Evolutionary conservation across 78 protist species (phyloP).

Genomic region (Dictyostelium purpureum): DNA sequence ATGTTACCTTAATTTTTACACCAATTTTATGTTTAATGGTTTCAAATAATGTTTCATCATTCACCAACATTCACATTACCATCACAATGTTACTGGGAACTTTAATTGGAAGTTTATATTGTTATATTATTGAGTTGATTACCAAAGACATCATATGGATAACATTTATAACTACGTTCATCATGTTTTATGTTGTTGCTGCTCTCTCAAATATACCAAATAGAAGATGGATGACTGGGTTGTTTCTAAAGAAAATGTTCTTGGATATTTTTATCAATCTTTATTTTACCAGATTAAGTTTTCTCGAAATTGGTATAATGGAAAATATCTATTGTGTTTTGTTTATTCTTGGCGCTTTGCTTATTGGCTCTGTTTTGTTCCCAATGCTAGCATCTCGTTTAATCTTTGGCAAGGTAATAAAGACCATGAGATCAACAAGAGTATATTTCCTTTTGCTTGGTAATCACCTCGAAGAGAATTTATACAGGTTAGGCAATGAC

Average conservation of each 20-base stretch:
- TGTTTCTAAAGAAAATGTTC: slow-evolving; percentile 8
- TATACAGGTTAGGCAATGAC: background rate
- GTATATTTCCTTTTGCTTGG: slow-evolving; percentile 17
- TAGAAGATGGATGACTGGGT: slow-evolving; percentile 34
- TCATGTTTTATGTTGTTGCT: background rate
- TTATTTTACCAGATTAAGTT: slow-evolving; percentile 5
- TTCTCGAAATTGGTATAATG: background rate
- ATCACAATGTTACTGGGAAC: slow-evolving; percentile 18
- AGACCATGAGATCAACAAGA: slow-evolving; percentile 12
- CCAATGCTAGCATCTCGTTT: slow-evolving; percentile 33
- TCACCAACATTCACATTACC: background rate
- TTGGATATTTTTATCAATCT: slow-evolving; percentile 1
- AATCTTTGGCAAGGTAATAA: background rate
- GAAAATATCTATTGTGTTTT: background rate
- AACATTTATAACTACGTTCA: slow-evolving; percentile 5
- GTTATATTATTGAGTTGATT: background rate
- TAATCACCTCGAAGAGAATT: background rate
- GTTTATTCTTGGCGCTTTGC: background rate
- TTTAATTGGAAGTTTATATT: background rate
- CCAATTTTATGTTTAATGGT: slow-evolving; percentile 27
- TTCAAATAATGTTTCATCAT: slow-evolving; percentile 14
- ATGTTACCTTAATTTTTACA: slow-evolving; percentile 6
- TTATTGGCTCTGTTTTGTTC: background rate
- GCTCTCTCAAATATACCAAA: background rate
- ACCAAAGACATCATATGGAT: slow-evolving; percentile 6